These are phyloP conservation scores for Glaciozyma antarctica DNA, from an alignment of 768 basidiomycete species.

Conservation along the genomic window DNA sequence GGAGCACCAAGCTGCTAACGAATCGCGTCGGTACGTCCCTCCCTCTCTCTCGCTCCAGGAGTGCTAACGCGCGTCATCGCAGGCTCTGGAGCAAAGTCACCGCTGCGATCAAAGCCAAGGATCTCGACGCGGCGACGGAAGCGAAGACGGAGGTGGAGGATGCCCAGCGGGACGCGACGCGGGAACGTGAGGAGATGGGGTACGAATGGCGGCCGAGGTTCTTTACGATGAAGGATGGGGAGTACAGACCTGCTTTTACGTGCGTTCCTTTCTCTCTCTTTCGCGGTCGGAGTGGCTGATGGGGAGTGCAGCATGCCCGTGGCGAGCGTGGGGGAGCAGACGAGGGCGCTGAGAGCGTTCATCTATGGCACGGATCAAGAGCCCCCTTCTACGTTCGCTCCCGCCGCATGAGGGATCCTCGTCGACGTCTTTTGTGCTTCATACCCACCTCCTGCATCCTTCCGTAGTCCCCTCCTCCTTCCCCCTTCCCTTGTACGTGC, in stretches of 20 bases:
- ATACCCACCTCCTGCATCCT: too few relatives aligned
- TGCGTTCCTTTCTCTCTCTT: conserved; percentile 40
- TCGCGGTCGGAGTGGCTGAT: neutral
- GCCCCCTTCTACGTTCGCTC: conserved; percentile 1
- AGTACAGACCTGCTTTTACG: conserved; percentile 73
- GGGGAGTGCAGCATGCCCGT: conserved; percentile 9
- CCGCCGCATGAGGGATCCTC: neutral
- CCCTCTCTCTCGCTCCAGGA: neutral
- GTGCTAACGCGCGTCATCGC: conserved; percentile 3
- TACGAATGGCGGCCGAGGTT: conserved; percentile 62
- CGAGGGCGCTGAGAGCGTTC: conserved; percentile 18
- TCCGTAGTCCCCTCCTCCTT: too few relatives aligned
- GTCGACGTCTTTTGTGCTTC: too few relatives aligned
- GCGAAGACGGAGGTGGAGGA: conserved; percentile 88
- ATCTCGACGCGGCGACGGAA: conserved; percentile 88
- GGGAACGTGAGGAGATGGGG: conserved; percentile 62
- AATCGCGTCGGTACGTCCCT: conserved; percentile 63
- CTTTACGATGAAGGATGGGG: conserved; percentile 66
- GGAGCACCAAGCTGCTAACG: conserved; percentile 76
- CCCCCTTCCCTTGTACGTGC: too few relatives aligned
- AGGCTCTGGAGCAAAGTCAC: conserved; percentile 80
- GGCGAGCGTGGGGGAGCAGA: conserved; percentile 6
- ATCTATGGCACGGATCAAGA: conserved; percentile 28
- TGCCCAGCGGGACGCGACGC: conserved; percentile 71
- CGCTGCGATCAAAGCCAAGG: conserved; percentile 67